Evolutionary conservation across 345 rosid genomes (phyloP), one percentile per base, ranked within the genome.

Genomic region (Arabidopsis arenosa): DNA sequence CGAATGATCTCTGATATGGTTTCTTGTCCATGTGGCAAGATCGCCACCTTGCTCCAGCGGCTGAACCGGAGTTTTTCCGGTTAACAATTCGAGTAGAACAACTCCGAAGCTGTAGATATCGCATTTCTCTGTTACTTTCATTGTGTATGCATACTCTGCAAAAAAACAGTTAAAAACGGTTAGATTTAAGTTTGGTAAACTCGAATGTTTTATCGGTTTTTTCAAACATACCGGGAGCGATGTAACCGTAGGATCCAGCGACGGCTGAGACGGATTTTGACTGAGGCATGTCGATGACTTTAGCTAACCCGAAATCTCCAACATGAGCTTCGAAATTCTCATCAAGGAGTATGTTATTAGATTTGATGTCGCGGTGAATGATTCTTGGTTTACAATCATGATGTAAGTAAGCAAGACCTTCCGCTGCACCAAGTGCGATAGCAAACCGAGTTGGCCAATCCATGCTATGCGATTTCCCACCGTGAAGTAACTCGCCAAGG

Each of bases 201-300:
- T 45, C 7, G 36, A 57, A 28, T 8, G 1, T 17, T 40, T 39
- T 40, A 23, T 4, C 5, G 14, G 4, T 14, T 15, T 49, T 17
- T 60, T 14, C 1, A 0, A 32, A 49, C 85, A 45, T 86, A 96
- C 99, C 99, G 0, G 99, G 99, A 23, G 99, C 99, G 7, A 96
- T 96, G 81, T 96, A 96, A 6, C 99, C 99, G 72, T 96, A 96
- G 10, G 99, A 93, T 75, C 99, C 99, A 35, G 97, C 99, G 0
- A 96, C 91, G 0, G 96, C 98, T 41, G 99, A 93, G 86, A 96
- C 84, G 13, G 99, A 93, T 85, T 96, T 96, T 0, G 97, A 88
- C 0, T 88, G 93, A 18, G 97, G 97, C 98, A 93, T 84, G 83
- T 91, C 99, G 2, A 96, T 84, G 45, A 93, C 97, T 81, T 96